Percentiles rank a stretch among this genome's conserved stretches.
These are phyloP conservation scores for Rhododendron griersonianum DNA, from an alignment of 148 eudicot genomes.

Conservation along the genomic window DNA sequence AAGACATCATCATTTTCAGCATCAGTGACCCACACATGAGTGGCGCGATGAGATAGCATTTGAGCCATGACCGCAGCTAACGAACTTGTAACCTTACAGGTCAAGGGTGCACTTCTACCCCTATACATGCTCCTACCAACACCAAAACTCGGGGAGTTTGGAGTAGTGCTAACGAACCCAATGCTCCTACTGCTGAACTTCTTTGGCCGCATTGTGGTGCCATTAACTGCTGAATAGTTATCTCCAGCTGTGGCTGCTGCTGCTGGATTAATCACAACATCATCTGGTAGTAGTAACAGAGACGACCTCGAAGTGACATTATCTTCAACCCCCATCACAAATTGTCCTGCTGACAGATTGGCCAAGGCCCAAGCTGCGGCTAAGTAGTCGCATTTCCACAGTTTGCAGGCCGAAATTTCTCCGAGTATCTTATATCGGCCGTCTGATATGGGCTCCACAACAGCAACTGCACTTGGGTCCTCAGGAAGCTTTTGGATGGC, in stretches of 20 bases:
- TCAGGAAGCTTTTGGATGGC: constrained; percentile 47
- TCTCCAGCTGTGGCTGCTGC: constrained; percentile 16
- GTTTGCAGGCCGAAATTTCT: constrained; percentile 77
- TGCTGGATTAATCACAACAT: constrained; percentile 20
- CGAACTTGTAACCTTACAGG: constrained; percentile 76
- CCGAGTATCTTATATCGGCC: constrained; percentile 70
- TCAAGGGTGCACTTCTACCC: constrained; percentile 86
- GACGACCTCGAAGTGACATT: constrained; percentile 29
- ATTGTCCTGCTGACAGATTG: constrained; percentile 85
- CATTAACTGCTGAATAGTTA: constrained; percentile 13
- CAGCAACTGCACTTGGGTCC: constrained; percentile 81
- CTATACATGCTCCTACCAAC: constrained; percentile 75
- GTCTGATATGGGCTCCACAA: constrained; percentile 59
- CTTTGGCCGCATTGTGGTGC: constrained; percentile 39
- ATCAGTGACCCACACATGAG: constrained; percentile 94
- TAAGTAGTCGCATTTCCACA: constrained; percentile 85
- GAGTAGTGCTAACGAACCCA: constrained; percentile 54
- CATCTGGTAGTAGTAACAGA: constrained; percentile 10
- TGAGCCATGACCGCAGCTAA: constrained; percentile 99
- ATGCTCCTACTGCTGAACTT: constrained; percentile 76
- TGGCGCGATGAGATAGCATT: constrained; percentile 91
- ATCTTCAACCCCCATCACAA: constrained; percentile 98
- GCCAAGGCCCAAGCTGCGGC: constrained; percentile 92
- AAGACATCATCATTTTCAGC: constrained; percentile 65
- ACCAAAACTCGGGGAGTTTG: constrained; percentile 33